These are phyloP conservation scores for Lichtheimia hyalospora DNA, from an alignment of 371 early-diverging fungal genomes.

Conservation along the genomic window DNA sequence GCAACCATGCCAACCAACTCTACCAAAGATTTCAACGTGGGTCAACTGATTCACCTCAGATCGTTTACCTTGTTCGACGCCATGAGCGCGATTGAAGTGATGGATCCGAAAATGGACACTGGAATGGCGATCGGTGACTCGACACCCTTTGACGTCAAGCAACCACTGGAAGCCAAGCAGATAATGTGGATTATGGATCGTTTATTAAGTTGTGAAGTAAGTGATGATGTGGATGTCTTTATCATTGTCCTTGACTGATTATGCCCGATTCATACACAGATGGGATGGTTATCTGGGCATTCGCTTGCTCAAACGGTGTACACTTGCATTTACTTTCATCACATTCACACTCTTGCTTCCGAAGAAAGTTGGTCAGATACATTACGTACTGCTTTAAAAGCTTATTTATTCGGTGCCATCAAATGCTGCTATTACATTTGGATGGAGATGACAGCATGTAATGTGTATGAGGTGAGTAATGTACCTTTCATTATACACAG, in stretches of 20 bases:
- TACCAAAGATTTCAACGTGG: conserved; percentile 58
- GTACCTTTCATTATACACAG: too few species aligned
- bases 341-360: conserved; percentile 39
- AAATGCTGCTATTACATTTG: conserved; percentile 60
- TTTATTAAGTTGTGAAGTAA: conserved; percentile 62
- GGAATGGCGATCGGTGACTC: conserved; percentile 58
- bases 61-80: conserved; percentile 72
- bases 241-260: too few species aligned
- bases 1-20: background rate
- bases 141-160: conserved; percentile 43
- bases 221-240: background rate
- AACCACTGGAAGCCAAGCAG: conserved; percentile 37
- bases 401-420: conserved; percentile 53
- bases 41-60: conserved; percentile 62
- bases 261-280: conserved; percentile 28
- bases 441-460: conserved; percentile 63
- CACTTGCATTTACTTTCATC: conserved; percentile 69
- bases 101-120: conserved; percentile 85
- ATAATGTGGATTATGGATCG: conserved; percentile 69
- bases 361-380: conserved; percentile 26
- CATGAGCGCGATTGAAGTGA: conserved; percentile 82
- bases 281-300: conserved; percentile 77
- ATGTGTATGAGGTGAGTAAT: conserved; percentile 55
- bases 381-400: conserved; percentile 44
- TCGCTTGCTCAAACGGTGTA: conserved; percentile 72